phyloP scores from a whole-genome alignment of 139 green algal genomes.

The Coccomyxa sp. region DNA sequence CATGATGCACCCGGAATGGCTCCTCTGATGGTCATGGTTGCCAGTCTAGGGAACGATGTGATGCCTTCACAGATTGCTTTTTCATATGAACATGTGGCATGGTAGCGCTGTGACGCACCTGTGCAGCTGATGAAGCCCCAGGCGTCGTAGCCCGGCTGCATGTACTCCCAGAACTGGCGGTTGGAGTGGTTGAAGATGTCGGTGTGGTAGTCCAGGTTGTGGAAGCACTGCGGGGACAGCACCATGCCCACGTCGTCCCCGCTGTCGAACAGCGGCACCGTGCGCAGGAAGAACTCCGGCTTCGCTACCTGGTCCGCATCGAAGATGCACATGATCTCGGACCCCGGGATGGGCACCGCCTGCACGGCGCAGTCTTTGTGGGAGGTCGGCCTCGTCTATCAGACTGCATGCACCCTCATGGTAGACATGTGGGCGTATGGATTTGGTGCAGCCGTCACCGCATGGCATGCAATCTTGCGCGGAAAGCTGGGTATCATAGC shows the following conservation, averaged over 20 bases:
- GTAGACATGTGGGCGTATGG: neutral
- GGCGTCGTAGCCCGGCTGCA: slow-evolving; percentile 57
- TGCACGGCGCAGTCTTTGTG: too few relatives aligned
- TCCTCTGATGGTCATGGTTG: slow-evolving; percentile 3
- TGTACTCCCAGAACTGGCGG: slow-evolving; percentile 34
- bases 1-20: too few relatives aligned
- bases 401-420: too few relatives aligned
- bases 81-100: too few relatives aligned
- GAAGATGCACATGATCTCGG: slow-evolving; percentile 55
- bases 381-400: too few relatives aligned
- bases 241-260: slow-evolving; percentile 27
- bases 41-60: too few relatives aligned
- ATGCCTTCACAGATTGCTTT: too few relatives aligned
- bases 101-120: too few relatives aligned
- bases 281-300: slow-evolving; percentile 61
- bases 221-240: slow-evolving; percentile 28
- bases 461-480: neutral
- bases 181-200: slow-evolving; percentile 44
- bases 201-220: slow-evolving; percentile 23
- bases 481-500: too few relatives aligned
- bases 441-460: neutral
- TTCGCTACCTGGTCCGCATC: slow-evolving; percentile 60
- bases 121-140: slow-evolving; percentile 65
- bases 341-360: slow-evolving; percentile 24
- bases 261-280: slow-evolving; percentile 41